A percentile compares a stretch with the other conserved stretches of the same genome.
Conservation (phyloP, 768 basidiomycete genomes). For the Cystobasidium onofrii region DNA sequence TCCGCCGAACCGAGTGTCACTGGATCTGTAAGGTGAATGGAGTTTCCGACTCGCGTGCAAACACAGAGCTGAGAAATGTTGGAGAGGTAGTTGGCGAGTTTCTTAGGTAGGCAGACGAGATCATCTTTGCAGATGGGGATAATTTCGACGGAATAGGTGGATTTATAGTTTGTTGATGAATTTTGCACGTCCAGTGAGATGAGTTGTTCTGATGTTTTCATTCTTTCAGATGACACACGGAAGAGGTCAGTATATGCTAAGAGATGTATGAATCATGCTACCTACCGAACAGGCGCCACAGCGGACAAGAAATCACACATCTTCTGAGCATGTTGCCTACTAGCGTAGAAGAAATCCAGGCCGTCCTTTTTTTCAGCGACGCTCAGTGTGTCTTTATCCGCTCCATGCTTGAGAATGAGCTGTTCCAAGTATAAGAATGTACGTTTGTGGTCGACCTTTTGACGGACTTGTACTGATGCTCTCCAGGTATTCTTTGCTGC, state of each 20-base stretch:
- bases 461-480: slow-evolving; percentile 93
- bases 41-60: slow-evolving; percentile 84
- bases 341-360: slow-evolving; percentile 91
- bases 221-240: slow-evolving; percentile 52
- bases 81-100: slow-evolving; percentile 69
- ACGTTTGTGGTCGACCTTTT: slow-evolving; percentile 95
- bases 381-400: slow-evolving; percentile 89
- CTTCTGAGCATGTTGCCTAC: slow-evolving; percentile 81
- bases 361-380: slow-evolving; percentile 91
- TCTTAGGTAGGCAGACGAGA: slow-evolving; percentile 75
- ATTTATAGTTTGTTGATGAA: slow-evolving; percentile 89
- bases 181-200: slow-evolving; percentile 87
- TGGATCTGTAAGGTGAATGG: slow-evolving; percentile 82
- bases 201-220: slow-evolving; percentile 88
- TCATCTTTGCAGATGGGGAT: slow-evolving; percentile 96
- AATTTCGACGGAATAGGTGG: slow-evolving; percentile 95
- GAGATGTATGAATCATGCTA: slow-evolving; percentile 13
- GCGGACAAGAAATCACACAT: slow-evolving; percentile 89
- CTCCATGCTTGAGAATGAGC: slow-evolving; percentile 88
- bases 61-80: slow-evolving; percentile 82
- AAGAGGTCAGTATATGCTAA: background rate
- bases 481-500: slow-evolving; percentile 99
- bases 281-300: slow-evolving; percentile 79
- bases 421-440: slow-evolving; percentile 97
- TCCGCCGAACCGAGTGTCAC: slow-evolving; percentile 75